Evolutionary conservation across 2,329 filamentous ascomycete species (phyloP).

Genomic region (Phoma sp.): DNA sequence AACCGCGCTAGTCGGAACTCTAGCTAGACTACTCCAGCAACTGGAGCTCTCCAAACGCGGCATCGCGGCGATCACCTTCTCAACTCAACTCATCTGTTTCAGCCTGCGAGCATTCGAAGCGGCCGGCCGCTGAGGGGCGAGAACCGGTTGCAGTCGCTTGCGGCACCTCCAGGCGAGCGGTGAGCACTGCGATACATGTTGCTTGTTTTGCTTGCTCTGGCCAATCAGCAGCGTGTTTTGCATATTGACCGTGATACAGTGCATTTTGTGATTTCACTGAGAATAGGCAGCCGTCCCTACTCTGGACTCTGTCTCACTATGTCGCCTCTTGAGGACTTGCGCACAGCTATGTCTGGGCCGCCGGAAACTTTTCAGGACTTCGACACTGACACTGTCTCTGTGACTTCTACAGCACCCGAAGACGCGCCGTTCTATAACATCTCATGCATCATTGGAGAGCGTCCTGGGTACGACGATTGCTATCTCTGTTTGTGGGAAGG

Average conservation of each 20-base stretch:
- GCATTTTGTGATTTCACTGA: not conserved
- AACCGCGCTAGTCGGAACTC: not conserved
- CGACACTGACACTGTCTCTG: slow-evolving; percentile 59
- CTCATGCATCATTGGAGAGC: slow-evolving; percentile 38
- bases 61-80: slow-evolving; percentile 11
- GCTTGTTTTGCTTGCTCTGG: not conserved
- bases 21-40: slow-evolving; percentile 9
- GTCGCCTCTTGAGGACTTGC: not conserved
- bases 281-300: not conserved
- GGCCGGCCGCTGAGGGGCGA: not conserved
- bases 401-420: slow-evolving; percentile 58
- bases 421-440: slow-evolving; percentile 20
- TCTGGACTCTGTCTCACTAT: not conserved
- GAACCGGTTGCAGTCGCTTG: slow-evolving; percentile 8
- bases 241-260: not conserved
- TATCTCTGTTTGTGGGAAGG: slow-evolving; percentile 71
- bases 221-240: slow-evolving; percentile 16
- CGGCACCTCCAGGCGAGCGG: not conserved
- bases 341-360: slow-evolving; percentile 5
- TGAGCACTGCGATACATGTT: not conserved
- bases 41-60: slow-evolving; percentile 11
- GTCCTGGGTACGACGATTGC: slow-evolving; percentile 48
- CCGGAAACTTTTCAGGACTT: slow-evolving; percentile 21
- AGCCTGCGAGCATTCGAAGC: not conserved
- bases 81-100: slow-evolving; percentile 12